Evolutionary conservation across 2,329 filamentous ascomycete genomes (phyloP).

Genomic region (Triangularia setosa): DNA sequence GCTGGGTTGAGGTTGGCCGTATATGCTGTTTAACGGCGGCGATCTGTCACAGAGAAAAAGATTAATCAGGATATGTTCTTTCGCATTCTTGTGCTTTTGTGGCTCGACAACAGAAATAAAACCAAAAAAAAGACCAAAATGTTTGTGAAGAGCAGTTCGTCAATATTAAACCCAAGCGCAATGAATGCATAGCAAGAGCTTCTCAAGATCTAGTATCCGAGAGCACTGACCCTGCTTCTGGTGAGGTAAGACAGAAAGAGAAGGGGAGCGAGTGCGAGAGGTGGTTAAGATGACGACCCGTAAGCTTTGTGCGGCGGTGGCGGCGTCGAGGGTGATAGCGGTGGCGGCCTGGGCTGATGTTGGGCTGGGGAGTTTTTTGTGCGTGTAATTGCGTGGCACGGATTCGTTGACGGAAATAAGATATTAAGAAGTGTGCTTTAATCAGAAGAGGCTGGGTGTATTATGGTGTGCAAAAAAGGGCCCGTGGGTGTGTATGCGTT

Average conservation of each 20-base stretch:
- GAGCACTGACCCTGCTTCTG: neutral
- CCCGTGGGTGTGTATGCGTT: neutral
- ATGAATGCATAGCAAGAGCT: neutral
- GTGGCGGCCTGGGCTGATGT: neutral
- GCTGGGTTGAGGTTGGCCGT: neutral
- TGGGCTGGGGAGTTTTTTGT: neutral
- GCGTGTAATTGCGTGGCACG: slow-evolving; percentile 14
- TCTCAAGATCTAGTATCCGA: neutral
- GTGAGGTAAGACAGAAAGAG: neutral
- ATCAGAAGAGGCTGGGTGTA: slow-evolving; percentile 5
- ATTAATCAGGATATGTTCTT: slow-evolving; percentile 7
- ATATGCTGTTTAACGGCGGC: slow-evolving; percentile 2
- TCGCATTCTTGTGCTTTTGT: neutral
- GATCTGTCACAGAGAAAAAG: slow-evolving; percentile 4
- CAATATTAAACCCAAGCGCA: neutral
- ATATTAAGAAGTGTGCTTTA: neutral
- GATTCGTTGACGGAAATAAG: neutral
- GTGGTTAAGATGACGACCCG: neutral
- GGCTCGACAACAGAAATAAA: neutral
- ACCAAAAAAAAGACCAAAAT: neutral
- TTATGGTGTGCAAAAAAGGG: slow-evolving; percentile 1
- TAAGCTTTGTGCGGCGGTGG: slow-evolving; percentile 3
- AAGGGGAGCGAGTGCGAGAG: neutral
- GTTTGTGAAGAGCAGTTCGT: neutral
- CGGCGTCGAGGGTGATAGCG: neutral